Conservation (phyloP, 805 yeast species). For the Myxozyma sirexii region DNA sequence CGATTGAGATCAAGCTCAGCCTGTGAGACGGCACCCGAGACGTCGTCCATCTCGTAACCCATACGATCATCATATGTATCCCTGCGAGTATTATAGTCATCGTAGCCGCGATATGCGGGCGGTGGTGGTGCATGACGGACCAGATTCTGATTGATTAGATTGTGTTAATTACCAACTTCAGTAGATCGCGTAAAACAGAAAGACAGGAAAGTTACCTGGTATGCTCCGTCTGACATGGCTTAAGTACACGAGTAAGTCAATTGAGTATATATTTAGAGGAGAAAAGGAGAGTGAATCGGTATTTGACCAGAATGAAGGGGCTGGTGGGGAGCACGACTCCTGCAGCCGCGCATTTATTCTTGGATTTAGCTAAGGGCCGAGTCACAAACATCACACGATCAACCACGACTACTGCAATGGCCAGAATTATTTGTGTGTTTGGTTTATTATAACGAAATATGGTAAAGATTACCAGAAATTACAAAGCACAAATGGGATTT, state of each 20-base stretch:
- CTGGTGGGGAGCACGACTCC: too few species aligned
- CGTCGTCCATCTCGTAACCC: constrained; percentile 12
- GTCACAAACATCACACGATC: too few species aligned
- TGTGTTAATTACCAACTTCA: background rate
- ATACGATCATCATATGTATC: background rate
- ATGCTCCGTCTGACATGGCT: background rate
- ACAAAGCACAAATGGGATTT: too few species aligned
- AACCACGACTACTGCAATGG: too few species aligned
- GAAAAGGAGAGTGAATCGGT: background rate
- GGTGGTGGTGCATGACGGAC: constrained; percentile 1
- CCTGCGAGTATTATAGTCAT: background rate
- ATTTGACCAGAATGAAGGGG: too few species aligned
- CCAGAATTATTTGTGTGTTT: too few species aligned
- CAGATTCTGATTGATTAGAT: background rate
- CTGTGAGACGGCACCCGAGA: background rate
- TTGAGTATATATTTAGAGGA: background rate
- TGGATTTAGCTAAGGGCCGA: too few species aligned
- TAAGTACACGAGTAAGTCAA: background rate
- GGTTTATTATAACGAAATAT: too few species aligned
- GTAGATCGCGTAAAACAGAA: too few species aligned
- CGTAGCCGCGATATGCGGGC: constrained; percentile 10
- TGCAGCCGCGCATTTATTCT: too few species aligned
- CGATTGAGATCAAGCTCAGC: constrained; percentile 5
- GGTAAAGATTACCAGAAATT: too few species aligned
- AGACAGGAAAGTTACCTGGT: background rate